Evolutionary conservation across 352 stramenopile species (phyloP), one percentile per base, ranked within the genome.

Genomic region (Pythium sukuiense): DNA sequence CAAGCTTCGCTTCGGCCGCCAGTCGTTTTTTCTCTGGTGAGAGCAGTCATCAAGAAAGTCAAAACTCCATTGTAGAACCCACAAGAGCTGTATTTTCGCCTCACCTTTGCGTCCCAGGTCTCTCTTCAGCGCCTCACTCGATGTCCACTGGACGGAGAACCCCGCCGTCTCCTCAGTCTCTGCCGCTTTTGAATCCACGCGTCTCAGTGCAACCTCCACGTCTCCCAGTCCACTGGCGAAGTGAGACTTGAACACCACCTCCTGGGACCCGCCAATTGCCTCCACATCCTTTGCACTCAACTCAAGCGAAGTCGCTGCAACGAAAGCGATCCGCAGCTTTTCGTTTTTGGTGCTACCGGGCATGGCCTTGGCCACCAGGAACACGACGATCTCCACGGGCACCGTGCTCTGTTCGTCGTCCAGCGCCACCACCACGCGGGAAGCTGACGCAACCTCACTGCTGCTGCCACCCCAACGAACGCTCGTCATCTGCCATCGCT

Each of bases 141-240:
- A 83, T 53, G 77, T 86, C 78, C 78, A 89, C 48, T 84, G 78
- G 16, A 89, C 72, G 18, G 46, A 77, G 62, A 89, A 87, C 29
- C 69, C 65, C 3, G 55, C 20, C n/a, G 24, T 30, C 11, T 37
- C 37, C 6, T 18, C 32, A 65, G 53, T n/a, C 18, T 27, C 18
- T 50, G 43, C 5, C 3, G 4, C 20, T 5, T 27, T 50, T n/a
- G 14, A 11, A 8, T 65, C 20, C 48, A 64, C 59, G 12, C 59
- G 65, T 16, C 69, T 61, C 30, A 87, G 61, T 7, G 72, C 76
- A 18, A 86, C 59, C 53, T 89, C 78, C 2, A 89, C 13, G 11
- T 61, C 65, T 24, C 76, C 78, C 1, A 75, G 55, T 20, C 65
- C 62, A 12, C 61, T 61, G 7, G 73, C 67, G 12, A 88, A 49